Percentiles rank a stretch among this genome's conserved stretches.
Conservation (phyloP, 805 yeast genomes). For the Metahyphopichia silvanorum region DNA sequence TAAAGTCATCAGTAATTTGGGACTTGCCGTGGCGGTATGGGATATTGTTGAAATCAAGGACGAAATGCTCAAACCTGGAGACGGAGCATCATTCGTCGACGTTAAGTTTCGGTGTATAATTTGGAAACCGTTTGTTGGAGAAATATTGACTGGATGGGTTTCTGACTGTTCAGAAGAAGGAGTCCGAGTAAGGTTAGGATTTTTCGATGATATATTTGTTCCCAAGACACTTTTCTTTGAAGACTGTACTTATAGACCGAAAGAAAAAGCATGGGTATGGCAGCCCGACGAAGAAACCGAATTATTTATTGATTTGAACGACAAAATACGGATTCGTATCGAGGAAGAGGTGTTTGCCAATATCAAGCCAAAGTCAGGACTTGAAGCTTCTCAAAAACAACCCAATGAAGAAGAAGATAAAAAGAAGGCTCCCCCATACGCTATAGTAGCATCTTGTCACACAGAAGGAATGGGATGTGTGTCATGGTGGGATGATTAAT, state of each 20-base stretch:
- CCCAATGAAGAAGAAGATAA: slow-evolving; percentile 32
- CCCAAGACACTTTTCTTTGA: slow-evolving; percentile 84
- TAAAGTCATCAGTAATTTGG: slow-evolving; percentile 78
- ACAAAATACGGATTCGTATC: slow-evolving; percentile 84
- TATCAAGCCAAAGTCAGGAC: slow-evolving; percentile 74
- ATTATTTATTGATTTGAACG: slow-evolving; percentile 84
- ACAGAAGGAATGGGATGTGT: slow-evolving; percentile 96
- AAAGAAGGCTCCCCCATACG: slow-evolving; percentile 70
- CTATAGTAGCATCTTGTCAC: slow-evolving; percentile 85
- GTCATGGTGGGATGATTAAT: slow-evolving; percentile 99
- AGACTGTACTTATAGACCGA: slow-evolving; percentile 58
- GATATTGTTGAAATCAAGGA: slow-evolving; percentile 81
- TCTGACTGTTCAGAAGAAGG: slow-evolving; percentile 87
- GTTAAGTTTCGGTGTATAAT: slow-evolving; percentile 73
- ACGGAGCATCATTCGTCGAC: slow-evolving; percentile 81
- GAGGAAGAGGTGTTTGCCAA: slow-evolving; percentile 86
- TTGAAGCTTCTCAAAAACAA: slow-evolving; percentile 46
- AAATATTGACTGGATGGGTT: slow-evolving; percentile 89
- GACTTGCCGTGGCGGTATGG: slow-evolving; percentile 81
- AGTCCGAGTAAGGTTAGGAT: slow-evolving; percentile 76
- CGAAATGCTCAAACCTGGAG: slow-evolving; percentile 90
- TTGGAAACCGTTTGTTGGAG: slow-evolving; percentile 94
- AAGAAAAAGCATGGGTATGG: slow-evolving; percentile 98
- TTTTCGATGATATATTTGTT: slow-evolving; percentile 88
- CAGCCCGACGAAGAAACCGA: slow-evolving; percentile 69